Evolutionary conservation across 2,329 filamentous ascomycete species (phyloP).

Genomic region (Xylaria sp.): DNA sequence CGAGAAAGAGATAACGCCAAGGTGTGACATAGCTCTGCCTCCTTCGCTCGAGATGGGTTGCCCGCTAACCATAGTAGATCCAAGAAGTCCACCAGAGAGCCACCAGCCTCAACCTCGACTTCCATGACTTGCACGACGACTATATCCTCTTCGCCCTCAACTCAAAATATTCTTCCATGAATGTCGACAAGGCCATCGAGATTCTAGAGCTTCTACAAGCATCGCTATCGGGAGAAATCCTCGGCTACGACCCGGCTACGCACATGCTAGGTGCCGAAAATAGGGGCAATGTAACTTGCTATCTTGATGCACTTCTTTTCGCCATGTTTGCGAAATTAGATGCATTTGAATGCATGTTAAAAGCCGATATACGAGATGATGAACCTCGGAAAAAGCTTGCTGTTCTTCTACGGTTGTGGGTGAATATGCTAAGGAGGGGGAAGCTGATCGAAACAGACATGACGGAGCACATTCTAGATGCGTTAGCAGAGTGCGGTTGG

Average conservation of each 20-base stretch:
- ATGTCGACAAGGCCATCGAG: slow-evolving; percentile 79
- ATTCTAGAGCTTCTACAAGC: slow-evolving; percentile 83
- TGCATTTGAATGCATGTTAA: slow-evolving; percentile 92
- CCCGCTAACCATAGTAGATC: slow-evolving; percentile 45
- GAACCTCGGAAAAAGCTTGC: slow-evolving; percentile 77
- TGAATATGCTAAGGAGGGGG: slow-evolving; percentile 88
- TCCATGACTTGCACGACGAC: slow-evolving; percentile 63
- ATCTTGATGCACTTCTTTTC: slow-evolving; percentile 89
- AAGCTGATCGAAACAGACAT: slow-evolving; percentile 87
- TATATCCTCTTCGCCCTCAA: slow-evolving; percentile 66
- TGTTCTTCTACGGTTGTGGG: slow-evolving; percentile 86
- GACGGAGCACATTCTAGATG: slow-evolving; percentile 83
- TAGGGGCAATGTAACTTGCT: slow-evolving; percentile 88
- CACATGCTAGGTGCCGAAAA: slow-evolving; percentile 88
- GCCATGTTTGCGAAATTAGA: slow-evolving; percentile 94
- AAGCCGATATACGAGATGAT: slow-evolving; percentile 76
- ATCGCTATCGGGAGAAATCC: slow-evolving; percentile 81
- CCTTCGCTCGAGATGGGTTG: not conserved
- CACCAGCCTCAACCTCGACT: slow-evolving; percentile 56
- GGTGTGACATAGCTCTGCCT: slow-evolving; percentile 44
- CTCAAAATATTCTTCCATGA: slow-evolving; percentile 72
- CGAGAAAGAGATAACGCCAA: slow-evolving; percentile 59
- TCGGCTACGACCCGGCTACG: slow-evolving; percentile 76
- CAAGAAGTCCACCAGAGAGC: slow-evolving; percentile 50
- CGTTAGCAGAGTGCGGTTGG: slow-evolving; percentile 89